phyloP scores from a whole-genome alignment of 2,329 filamentous ascomycete genomes.

The Didymella pomorum region DNA sequence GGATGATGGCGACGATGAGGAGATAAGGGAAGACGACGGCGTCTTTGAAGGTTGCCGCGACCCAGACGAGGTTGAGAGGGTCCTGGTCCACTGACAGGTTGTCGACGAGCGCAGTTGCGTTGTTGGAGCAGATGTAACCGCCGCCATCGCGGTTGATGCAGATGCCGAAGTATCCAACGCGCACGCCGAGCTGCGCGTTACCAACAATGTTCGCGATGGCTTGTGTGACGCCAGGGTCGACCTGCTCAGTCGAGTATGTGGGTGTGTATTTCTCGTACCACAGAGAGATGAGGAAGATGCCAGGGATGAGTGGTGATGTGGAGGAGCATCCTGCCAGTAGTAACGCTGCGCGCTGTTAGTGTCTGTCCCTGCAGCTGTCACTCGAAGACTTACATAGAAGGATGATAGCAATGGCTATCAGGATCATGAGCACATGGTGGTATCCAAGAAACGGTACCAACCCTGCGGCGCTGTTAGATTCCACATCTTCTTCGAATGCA shows the following conservation, averaged over 20 bases:
- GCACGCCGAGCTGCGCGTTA: constrained; percentile 81
- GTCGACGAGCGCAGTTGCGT: constrained; percentile 90
- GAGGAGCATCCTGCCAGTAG: constrained; percentile 95
- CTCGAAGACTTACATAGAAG: constrained; percentile 77
- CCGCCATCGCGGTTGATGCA: constrained; percentile 92
- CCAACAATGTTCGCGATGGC: constrained; percentile 92
- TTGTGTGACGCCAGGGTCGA: constrained; percentile 84
- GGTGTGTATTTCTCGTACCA: constrained; percentile 92
- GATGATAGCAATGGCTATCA: constrained; percentile 93
- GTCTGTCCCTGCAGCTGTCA: constrained; percentile 21
- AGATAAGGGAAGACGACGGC: constrained; percentile 98
- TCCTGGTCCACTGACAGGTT: constrained; percentile 91
- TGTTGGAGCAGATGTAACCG: constrained; percentile 94
- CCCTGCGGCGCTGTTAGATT: constrained; percentile 51
- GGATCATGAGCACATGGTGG: constrained; percentile 94
- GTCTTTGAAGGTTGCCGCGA: constrained; percentile 96
- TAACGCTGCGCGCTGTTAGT: constrained; percentile 68
- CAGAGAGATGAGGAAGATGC: constrained; percentile 97
- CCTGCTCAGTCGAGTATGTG: constrained; percentile 82
- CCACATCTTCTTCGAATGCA: constrained; percentile 21
- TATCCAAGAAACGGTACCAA: constrained; percentile 70
- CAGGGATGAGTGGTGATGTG: constrained; percentile 91
- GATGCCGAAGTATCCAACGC: constrained; percentile 97
- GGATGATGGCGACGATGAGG: constrained; percentile 97
- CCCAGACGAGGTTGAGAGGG: constrained; percentile 95